phyloP scores from a whole-genome alignment of 257 asterid genomes.

The Cruciata laevipes region DNA sequence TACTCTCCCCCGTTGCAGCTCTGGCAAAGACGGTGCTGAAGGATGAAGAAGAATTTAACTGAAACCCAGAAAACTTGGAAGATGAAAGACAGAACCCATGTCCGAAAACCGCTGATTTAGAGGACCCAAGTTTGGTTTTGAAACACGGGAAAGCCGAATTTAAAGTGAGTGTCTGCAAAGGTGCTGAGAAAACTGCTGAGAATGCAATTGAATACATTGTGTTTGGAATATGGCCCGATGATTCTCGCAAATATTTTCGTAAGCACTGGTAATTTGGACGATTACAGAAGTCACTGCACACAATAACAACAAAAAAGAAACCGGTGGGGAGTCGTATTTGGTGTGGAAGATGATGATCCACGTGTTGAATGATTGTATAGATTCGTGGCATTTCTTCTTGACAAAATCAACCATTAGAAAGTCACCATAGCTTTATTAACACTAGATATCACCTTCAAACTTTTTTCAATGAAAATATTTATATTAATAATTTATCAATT shows the following conservation, averaged over 20 bases:
- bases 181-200: conserved; percentile 46
- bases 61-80: conserved; percentile 31
- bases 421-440: too few relatives aligned
- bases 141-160: conserved; percentile 21
- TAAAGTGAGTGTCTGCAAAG: conserved; percentile 24
- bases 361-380: background rate
- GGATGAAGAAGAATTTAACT: conserved; percentile 44
- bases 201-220: conserved; percentile 42
- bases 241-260: background rate
- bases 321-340: background rate
- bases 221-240: background rate
- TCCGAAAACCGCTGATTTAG: conserved; percentile 48
- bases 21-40: conserved; percentile 48
- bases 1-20: conserved; percentile 75
- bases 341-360: conserved; percentile 14
- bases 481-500: too few relatives aligned
- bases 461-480: too few relatives aligned
- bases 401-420: too few relatives aligned
- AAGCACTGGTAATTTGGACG: background rate
- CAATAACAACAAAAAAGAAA: background rate
- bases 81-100: conserved; percentile 43
- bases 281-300: background rate
- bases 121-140: conserved; percentile 31
- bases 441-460: too few relatives aligned
- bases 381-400: too few relatives aligned